Percentiles rank a stretch among this genome's conserved stretches.
phyloP scores from a whole-genome alignment of 2,329 filamentous ascomycete genomes.

The Sclerotinia minor region DNA sequence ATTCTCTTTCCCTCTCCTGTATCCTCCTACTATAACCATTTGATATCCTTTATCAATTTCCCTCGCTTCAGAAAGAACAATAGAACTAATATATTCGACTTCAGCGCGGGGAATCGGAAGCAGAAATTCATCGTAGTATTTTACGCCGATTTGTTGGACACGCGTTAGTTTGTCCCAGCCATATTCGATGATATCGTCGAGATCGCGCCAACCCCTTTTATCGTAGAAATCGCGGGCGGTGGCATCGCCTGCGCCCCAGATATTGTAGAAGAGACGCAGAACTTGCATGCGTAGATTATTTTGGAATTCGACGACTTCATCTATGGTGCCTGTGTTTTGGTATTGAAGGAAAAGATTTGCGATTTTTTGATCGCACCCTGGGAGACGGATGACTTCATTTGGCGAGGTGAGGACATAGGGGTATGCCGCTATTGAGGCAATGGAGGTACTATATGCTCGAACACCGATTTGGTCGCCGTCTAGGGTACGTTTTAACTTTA shows the following conservation, averaged over 20 bases:
- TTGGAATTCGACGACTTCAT: slow-evolving; percentile 64
- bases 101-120: slow-evolving; percentile 70
- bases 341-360: slow-evolving; percentile 77
- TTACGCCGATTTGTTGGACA: slow-evolving; percentile 90
- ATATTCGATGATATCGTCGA: slow-evolving; percentile 82
- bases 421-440: slow-evolving; percentile 81
- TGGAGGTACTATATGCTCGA: slow-evolving; percentile 82
- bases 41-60: slow-evolving; percentile 58
- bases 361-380: slow-evolving; percentile 80
- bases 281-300: slow-evolving; percentile 62
- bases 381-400: slow-evolving; percentile 54
- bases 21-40: slow-evolving; percentile 64
- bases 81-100: slow-evolving; percentile 65
- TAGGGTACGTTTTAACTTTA: slow-evolving; percentile 69
- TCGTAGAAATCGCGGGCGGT: slow-evolving; percentile 81
- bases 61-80: slow-evolving; percentile 67
- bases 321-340: slow-evolving; percentile 58
- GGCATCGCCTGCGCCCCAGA: slow-evolving; percentile 87
- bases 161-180: slow-evolving; percentile 75
- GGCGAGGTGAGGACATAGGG: slow-evolving; percentile 48
- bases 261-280: slow-evolving; percentile 72
- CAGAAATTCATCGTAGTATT: slow-evolving; percentile 86
- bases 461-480: slow-evolving; percentile 76
- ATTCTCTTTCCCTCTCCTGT: slow-evolving; percentile 62
- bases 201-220: slow-evolving; percentile 73